A percentile compares a stretch with the other conserved stretches of the same genome.
Conservation (phyloP, 192 early-diverging fungal genomes). For the Coemansia umbellata region DNA sequence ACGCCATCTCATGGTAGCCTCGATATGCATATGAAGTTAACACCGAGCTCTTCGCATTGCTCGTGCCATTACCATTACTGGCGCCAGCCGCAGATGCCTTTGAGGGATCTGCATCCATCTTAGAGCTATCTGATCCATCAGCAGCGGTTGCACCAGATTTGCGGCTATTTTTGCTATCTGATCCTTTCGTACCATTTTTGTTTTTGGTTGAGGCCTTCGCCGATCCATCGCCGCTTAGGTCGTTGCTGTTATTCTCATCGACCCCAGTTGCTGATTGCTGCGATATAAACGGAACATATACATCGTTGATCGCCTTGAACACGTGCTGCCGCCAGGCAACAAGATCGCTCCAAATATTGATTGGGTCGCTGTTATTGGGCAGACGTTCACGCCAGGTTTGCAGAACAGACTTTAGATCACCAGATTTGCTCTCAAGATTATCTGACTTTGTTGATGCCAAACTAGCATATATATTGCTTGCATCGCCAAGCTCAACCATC, state of each 20-base stretch:
- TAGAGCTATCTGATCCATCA: constrained; percentile 12
- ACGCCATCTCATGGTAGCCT: constrained; percentile 99
- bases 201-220: constrained; percentile 5
- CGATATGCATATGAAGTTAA: constrained; percentile 86
- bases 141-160: constrained; percentile 13
- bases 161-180: constrained; percentile 45
- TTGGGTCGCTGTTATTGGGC: constrained; percentile 96
- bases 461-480: constrained; percentile 81
- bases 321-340: constrained; percentile 98
- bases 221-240: constrained; percentile 1
- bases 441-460: constrained; percentile 69
- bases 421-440: constrained; percentile 83
- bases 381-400: constrained; percentile 96
- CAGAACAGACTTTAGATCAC: constrained; percentile 85
- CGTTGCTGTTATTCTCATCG: constrained; percentile 8
- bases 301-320: constrained; percentile 93
- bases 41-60: constrained; percentile 22
- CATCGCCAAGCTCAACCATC: constrained; percentile 93
- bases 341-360: constrained; percentile 96
- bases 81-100: background rate
- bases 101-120: constrained; percentile 7
- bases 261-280: constrained; percentile 18
- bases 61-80: background rate
- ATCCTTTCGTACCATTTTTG: constrained; percentile 45
- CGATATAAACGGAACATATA: constrained; percentile 83